These are phyloP conservation scores for Anastatica hierochuntica DNA, from an alignment of 345 rosid genomes.

Conservation along the genomic window DNA sequence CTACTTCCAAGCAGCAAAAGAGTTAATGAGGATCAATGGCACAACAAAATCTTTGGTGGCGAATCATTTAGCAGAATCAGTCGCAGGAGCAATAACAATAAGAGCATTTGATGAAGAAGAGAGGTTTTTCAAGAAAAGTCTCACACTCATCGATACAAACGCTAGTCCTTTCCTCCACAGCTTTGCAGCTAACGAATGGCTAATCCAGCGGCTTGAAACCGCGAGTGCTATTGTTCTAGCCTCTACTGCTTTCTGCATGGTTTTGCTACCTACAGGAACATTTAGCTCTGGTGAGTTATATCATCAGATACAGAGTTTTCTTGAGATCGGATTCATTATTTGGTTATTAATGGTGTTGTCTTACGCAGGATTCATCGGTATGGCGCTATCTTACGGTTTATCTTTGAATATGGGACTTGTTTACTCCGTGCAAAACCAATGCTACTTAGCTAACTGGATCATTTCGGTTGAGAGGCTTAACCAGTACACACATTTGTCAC, in stretches of 20 bases:
- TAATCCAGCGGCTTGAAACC: conserved; percentile 79
- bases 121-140: conserved; percentile 64
- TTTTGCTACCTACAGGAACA: conserved; percentile 84
- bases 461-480: conserved; percentile 90
- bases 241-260: conserved; percentile 86
- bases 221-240: conserved; percentile 66
- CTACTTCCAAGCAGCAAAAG: conserved; percentile 75
- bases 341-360: neutral
- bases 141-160: conserved; percentile 59
- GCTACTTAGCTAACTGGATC: conserved; percentile 73
- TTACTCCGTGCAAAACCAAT: conserved; percentile 74
- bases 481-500: conserved; percentile 79
- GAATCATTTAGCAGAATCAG: conserved; percentile 89
- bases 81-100: conserved; percentile 79
- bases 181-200: conserved; percentile 89
- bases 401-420: conserved; percentile 71
- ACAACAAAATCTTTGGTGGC: conserved; percentile 86
- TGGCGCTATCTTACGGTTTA: conserved; percentile 97
- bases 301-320: neutral
- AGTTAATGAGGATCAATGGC: conserved; percentile 85
- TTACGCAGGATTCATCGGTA: conserved; percentile 76
- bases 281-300: conserved; percentile 64
- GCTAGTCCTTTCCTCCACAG: conserved; percentile 90
- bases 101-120: conserved; percentile 89
- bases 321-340: neutral